Conservation (phyloP, 345 rosid genomes). For the Arabidopsis suecica region DNA sequence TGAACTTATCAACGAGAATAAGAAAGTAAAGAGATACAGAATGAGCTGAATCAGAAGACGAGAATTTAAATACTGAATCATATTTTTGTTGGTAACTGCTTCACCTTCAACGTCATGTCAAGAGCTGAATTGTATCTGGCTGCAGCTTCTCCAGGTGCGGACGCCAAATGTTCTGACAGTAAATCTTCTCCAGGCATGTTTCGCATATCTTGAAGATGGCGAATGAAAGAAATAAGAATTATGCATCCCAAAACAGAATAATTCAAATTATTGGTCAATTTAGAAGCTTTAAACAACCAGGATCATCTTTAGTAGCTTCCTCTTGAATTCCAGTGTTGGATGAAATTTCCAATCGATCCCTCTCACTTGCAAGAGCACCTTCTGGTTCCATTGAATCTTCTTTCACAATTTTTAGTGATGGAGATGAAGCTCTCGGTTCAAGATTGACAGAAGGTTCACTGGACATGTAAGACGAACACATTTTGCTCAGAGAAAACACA, state of each 20-base stretch:
- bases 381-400: constrained; percentile 25
- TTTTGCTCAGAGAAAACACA: constrained; percentile 7
- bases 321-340: constrained; percentile 20
- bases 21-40: background rate
- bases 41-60: background rate
- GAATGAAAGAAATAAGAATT: constrained; percentile 13
- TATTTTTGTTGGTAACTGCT: constrained; percentile 3
- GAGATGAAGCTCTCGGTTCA: constrained; percentile 6
- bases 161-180: background rate
- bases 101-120: constrained; percentile 38
- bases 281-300: constrained; percentile 7
- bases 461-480: background rate
- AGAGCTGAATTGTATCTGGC: constrained; percentile 26
- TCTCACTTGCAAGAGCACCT: constrained; percentile 22
- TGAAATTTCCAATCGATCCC: background rate
- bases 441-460: constrained; percentile 18
- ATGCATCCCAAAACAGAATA: constrained; percentile 4
- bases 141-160: constrained; percentile 16
- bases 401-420: background rate
- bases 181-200: constrained; percentile 17
- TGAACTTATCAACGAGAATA: constrained; percentile 3
- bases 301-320: background rate
- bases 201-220: constrained; percentile 34
- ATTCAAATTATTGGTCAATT: background rate
- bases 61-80: background rate